Evolutionary conservation across 345 rosid species (phyloP).

Genomic region (Raphanus raphanistrum): DNA sequence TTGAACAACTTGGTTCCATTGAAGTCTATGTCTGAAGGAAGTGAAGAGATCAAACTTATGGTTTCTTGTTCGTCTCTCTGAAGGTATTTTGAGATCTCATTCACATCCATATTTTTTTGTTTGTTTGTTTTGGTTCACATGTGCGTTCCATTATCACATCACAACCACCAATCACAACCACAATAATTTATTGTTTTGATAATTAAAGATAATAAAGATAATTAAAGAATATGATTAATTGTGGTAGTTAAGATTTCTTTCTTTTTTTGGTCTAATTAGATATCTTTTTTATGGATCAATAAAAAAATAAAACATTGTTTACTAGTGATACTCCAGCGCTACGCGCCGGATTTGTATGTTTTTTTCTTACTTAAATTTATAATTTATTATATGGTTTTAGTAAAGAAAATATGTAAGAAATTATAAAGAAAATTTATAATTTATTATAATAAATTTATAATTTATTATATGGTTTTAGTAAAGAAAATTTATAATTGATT

Average conservation of each 20-base stretch:
- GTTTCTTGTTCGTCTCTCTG: constrained; percentile 25
- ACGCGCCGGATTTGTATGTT: no score
- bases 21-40: constrained; percentile 51
- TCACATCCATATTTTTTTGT: not conserved
- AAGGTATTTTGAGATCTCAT: not conserved
- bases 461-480: no score
- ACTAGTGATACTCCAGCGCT: no score
- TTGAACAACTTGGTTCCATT: constrained; percentile 43
- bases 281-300: not conserved
- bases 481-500: no score
- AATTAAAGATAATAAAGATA: not conserved
- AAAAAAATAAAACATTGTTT: not conserved
- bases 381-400: no score
- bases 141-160: not conserved
- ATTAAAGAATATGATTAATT: not conserved
- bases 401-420: no score
- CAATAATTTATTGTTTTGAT: not conserved
- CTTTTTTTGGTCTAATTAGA: no score
- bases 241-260: not conserved
- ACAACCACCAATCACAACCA: not conserved
- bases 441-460: no score
- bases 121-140: not conserved
- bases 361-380: no score
- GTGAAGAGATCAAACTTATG: constrained; percentile 24
- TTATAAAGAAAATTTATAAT: no score